Evolutionary conservation across 2,329 filamentous ascomycete genomes (phyloP).

Genomic region (Claviceps sp.): DNA sequence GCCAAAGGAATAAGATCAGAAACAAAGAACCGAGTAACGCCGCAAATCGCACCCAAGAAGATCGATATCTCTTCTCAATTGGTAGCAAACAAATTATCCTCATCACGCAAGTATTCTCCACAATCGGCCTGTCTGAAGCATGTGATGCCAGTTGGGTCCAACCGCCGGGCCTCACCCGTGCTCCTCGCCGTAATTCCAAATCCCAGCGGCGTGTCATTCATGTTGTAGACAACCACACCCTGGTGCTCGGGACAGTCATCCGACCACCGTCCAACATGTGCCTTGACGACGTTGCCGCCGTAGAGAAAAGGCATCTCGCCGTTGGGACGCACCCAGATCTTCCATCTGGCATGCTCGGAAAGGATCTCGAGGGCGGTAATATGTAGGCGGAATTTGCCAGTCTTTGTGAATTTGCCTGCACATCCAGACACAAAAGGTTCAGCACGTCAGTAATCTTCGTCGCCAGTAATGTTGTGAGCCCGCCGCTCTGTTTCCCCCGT

Average conservation of each 20-base stretch:
- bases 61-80: background rate
- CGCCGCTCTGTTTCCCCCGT: background rate
- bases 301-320: constrained; percentile 97
- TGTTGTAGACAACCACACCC: constrained; percentile 77
- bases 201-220: constrained; percentile 87
- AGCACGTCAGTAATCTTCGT: background rate
- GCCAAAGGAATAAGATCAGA: background rate
- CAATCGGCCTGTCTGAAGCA: constrained; percentile 88
- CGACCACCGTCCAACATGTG: constrained; percentile 63
- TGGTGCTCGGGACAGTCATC: constrained; percentile 91
- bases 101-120: constrained; percentile 86
- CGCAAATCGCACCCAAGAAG: background rate
- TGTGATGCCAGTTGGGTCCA: constrained; percentile 83
- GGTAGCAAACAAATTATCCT: constrained; percentile 44
- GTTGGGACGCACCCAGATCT: constrained; percentile 93
- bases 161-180: constrained; percentile 65
- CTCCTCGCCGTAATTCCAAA: constrained; percentile 87
- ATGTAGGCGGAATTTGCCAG: constrained; percentile 87
- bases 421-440: background rate
- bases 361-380: constrained; percentile 82
- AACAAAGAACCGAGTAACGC: background rate
- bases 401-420: constrained; percentile 85
- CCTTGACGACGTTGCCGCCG: constrained; percentile 71
- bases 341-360: constrained; percentile 82
- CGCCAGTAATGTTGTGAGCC: background rate